Evolutionary conservation across 139 green algal genomes (phyloP), one percentile per base, ranked within the genome.

Genomic region (Mesotaenium endlicherianum): DNA sequence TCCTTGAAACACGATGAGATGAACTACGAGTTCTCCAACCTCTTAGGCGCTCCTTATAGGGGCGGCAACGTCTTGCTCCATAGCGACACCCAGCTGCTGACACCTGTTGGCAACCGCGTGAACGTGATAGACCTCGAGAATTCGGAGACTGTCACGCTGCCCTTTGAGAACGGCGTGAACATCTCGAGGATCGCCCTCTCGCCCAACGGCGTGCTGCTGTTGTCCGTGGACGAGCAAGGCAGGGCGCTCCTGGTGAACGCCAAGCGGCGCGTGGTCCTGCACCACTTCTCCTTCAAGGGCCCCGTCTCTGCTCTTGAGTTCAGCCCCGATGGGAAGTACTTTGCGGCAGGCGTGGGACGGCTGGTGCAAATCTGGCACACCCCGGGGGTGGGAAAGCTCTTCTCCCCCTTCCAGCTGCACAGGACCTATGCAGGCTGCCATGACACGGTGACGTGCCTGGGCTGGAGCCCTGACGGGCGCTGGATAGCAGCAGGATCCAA

Each of bases 281-380:
- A 98, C 89, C 94, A 87, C 68, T 98, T 99, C 81, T 93, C 88
- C 69, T 98, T 99, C 90, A 97, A 97, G 78, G 88, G 57, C 1
- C 77, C 90, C 0, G 94, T 98, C 8, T 57, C 87, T 0, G 92
- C 89, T 5, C 93, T 94, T 17, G 87, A 89, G 5, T 99, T 98
- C 90, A 95, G 90, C 82, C 95, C 96, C 0, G 92, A 97, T 88
- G 96, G 96, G 0, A 72, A 76, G 6, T 97, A 91, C 82, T 80
- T 99, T 8, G 96, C 96, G 1, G 92, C 91, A 5, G 95, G 87
- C 0, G 90, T 97, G 3, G 96, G 94, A 4, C 89, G 90, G 36
- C 87, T 98, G 39, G 78, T 99, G 40, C 93, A 97, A 91, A 92
- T 99, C 34, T 99, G 96, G 96, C 79, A 80, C 42, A 88, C 91